Conservation (phyloP, 371 early-diverging fungal genomes). For the Circinella minor region DNA sequence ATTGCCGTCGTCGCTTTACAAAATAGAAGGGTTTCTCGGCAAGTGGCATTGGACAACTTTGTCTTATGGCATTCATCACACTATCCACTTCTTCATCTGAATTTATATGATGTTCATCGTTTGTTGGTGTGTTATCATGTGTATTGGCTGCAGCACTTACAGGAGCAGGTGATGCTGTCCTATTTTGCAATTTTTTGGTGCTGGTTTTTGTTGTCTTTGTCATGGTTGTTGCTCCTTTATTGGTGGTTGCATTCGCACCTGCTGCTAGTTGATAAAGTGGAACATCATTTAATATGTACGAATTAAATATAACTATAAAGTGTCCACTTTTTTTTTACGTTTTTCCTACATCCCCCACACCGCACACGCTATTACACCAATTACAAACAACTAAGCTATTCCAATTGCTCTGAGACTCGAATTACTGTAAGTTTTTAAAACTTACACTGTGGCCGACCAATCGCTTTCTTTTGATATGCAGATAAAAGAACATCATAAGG, state of each 20-base stretch:
- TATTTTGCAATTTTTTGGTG: constrained; percentile 16
- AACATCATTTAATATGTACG: constrained; percentile 1
- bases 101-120: constrained; percentile 40
- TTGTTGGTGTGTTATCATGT: neutral
- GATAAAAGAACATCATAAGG: constrained; percentile 75
- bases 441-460: constrained; percentile 53
- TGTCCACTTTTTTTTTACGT: no score
- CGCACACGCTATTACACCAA: no score
- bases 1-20: constrained; percentile 64
- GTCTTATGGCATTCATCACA: constrained; percentile 57
- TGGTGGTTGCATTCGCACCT: constrained; percentile 4
- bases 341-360: no score
- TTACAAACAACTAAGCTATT: no score
- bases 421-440: no score
- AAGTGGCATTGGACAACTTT: constrained; percentile 62
- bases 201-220: constrained; percentile 15
- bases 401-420: neutral
- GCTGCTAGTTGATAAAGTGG: neutral
- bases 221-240: neutral
- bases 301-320: neutral
- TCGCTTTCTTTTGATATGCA: constrained; percentile 69
- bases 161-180: constrained; percentile 9
- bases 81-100: constrained; percentile 74
- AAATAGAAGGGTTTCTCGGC: constrained; percentile 55
- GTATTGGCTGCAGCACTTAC: neutral